phyloP scores from a whole-genome alignment of 108 stramenopile genomes.

The Skeletonema marinoi region DNA sequence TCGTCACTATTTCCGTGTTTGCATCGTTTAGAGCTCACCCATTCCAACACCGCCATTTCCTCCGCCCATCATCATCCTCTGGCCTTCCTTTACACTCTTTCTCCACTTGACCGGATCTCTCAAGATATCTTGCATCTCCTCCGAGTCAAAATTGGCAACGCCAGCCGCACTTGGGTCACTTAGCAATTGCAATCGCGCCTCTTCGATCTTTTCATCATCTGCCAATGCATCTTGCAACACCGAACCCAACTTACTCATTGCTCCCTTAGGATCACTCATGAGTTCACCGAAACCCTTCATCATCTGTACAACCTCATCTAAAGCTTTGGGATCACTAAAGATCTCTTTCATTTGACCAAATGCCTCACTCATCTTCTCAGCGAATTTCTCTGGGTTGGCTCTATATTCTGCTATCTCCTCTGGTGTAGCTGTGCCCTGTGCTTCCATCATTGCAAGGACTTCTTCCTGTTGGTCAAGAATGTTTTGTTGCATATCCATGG shows the following conservation, averaged over 20 bases:
- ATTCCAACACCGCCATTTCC: slow-evolving; percentile 33
- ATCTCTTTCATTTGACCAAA: slow-evolving; percentile 73
- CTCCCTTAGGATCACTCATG: slow-evolving; percentile 61
- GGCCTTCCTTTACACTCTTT: slow-evolving; percentile 74
- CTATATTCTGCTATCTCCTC: slow-evolving; percentile 75
- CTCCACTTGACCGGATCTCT: slow-evolving; percentile 78
- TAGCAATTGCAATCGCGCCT: slow-evolving; percentile 71
- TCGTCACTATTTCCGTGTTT: neutral
- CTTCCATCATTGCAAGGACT: slow-evolving; percentile 68
- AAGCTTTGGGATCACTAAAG: slow-evolving; percentile 67
- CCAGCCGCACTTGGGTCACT: slow-evolving; percentile 51
- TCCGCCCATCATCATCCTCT: slow-evolving; percentile 38
- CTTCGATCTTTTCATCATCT: slow-evolving; percentile 83
- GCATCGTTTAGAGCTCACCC: slow-evolving; percentile 41
- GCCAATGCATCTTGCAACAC: slow-evolving; percentile 48
- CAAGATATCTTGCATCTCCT: slow-evolving; percentile 73
- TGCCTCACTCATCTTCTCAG: slow-evolving; percentile 75
- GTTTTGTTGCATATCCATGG: slow-evolving; percentile 37
- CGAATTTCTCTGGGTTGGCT: slow-evolving; percentile 75
- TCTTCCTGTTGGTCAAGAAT: slow-evolving; percentile 69
- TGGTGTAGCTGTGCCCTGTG: slow-evolving; percentile 58
- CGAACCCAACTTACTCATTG: slow-evolving; percentile 55
- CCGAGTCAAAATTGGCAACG: slow-evolving; percentile 61
- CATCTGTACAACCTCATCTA: slow-evolving; percentile 61
- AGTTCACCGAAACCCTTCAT: slow-evolving; percentile 66